Evolutionary conservation across 2,329 filamentous ascomycete genomes (phyloP).

Genomic region (Microthyrium microscopicum): DNA sequence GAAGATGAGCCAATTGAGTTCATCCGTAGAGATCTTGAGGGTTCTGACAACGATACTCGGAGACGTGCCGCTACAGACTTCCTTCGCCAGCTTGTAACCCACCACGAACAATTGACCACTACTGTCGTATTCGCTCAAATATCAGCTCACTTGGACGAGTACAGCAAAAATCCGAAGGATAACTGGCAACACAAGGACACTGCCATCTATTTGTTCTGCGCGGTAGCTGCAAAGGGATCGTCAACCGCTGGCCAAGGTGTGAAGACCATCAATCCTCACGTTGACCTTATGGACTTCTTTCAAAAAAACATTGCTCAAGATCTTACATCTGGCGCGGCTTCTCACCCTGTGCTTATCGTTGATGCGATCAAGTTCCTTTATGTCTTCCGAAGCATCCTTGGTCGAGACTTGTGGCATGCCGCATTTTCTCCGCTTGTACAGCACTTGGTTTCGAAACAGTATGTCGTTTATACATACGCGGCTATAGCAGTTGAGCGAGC

Average conservation of each 20-base stretch:
- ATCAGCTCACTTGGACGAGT: slow-evolving; percentile 61
- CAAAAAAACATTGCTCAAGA: slow-evolving; percentile 84
- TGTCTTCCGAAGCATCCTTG: slow-evolving; percentile 87
- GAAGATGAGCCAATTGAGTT: slow-evolving; percentile 99
- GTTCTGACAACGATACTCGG: slow-evolving; percentile 87
- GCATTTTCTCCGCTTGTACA: slow-evolving; percentile 82
- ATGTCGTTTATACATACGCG: slow-evolving; percentile 94
- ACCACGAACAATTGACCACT: slow-evolving; percentile 74
- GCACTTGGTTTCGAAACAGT: slow-evolving; percentile 77
- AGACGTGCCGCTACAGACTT: slow-evolving; percentile 90
- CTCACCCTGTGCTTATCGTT: slow-evolving; percentile 80
- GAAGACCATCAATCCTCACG: slow-evolving; percentile 65
- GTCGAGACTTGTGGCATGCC: slow-evolving; percentile 77
- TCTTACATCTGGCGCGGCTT: slow-evolving; percentile 51
- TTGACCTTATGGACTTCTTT: slow-evolving; percentile 91
- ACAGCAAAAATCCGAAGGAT: slow-evolving; percentile 45
- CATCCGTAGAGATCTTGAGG: slow-evolving; percentile 85
- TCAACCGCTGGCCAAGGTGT: slow-evolving; percentile 81
- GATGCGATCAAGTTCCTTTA: slow-evolving; percentile 98
- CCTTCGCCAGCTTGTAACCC: slow-evolving; percentile 70
- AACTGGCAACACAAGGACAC: slow-evolving; percentile 98
- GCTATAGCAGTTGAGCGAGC: slow-evolving; percentile 92
- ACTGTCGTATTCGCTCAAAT: slow-evolving; percentile 78
- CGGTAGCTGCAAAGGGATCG: slow-evolving; percentile 80
- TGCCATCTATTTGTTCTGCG: slow-evolving; percentile 89